Conservation (phyloP, 768 basidiomycete species). For the Coprinellus aureogranulatus region DNA sequence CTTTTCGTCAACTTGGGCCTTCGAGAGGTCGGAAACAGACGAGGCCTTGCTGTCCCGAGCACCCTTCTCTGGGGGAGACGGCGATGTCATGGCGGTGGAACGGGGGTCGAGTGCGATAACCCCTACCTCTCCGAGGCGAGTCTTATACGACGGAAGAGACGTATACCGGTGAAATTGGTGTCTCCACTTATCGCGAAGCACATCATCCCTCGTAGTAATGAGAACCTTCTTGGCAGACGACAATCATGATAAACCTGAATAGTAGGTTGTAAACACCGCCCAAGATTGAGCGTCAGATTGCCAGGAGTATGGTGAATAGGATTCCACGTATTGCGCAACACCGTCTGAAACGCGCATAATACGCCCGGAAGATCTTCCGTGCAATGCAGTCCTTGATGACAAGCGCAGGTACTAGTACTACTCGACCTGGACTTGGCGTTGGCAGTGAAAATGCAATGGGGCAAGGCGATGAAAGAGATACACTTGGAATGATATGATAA, state of each 20-base stretch:
- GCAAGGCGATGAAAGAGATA: too few relatives aligned
- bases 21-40: background rate
- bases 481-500: too few relatives aligned
- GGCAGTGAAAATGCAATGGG: too few relatives aligned
- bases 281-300: too few relatives aligned
- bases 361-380: background rate
- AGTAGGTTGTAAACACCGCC: too few relatives aligned
- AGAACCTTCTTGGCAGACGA: background rate
- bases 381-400: background rate
- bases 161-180: too few relatives aligned
- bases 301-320: background rate
- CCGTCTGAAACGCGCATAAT: background rate
- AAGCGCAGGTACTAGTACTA: too few relatives aligned
- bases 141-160: background rate
- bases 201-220: background rate
- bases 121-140: background rate
- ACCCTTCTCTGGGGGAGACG: background rate
- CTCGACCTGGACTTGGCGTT: too few relatives aligned
- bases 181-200: conserved; percentile 2
- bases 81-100: background rate
- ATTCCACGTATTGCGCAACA: conserved; percentile 5
- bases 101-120: background rate
- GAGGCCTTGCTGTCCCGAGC: conserved; percentile 1
- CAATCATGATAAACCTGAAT: too few relatives aligned
- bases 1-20: background rate